Percentiles rank a stretch among this genome's conserved stretches.
phyloP scores from a whole-genome alignment of 768 basidiomycete species.

The Kwoniella sp. region DNA sequence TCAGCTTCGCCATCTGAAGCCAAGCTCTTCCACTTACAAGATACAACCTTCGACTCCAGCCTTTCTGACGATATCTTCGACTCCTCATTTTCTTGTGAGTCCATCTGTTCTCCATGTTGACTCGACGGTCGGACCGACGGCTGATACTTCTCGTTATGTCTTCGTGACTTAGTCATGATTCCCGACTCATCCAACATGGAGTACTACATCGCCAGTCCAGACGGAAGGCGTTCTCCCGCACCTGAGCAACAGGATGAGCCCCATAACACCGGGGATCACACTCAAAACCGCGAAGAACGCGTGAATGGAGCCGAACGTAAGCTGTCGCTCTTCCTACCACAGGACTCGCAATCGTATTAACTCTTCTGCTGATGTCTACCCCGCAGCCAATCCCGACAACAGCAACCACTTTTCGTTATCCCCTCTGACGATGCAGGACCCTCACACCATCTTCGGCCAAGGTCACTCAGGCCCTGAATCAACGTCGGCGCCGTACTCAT shows the following conservation, averaged over 20 bases:
- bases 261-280: conserved; percentile 3
- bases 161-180: conserved; percentile 9
- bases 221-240: conserved; percentile 2
- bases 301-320: conserved; percentile 2
- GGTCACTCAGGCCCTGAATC: not conserved
- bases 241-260: not conserved
- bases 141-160: not conserved
- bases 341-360: too few species aligned
- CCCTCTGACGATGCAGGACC: conserved; percentile 13
- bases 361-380: not conserved
- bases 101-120: not conserved
- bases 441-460: conserved; percentile 13
- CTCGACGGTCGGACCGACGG: not conserved
- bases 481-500: not conserved
- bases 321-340: not conserved
- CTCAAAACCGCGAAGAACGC: conserved; percentile 5
- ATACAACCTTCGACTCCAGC: conserved; percentile 1
- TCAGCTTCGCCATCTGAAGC: too few species aligned
- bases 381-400: conserved; percentile 1
- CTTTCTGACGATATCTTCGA: conserved; percentile 26
- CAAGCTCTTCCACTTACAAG: conserved; percentile 9
- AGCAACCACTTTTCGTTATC: conserved; percentile 13
- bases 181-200: conserved; percentile 17
- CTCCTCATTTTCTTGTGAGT: conserved; percentile 23
- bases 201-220: conserved; percentile 21